These are phyloP conservation scores for Athelia psychrophila DNA, from an alignment of 1,284 basidiomycete genomes.

Conservation along the genomic window DNA sequence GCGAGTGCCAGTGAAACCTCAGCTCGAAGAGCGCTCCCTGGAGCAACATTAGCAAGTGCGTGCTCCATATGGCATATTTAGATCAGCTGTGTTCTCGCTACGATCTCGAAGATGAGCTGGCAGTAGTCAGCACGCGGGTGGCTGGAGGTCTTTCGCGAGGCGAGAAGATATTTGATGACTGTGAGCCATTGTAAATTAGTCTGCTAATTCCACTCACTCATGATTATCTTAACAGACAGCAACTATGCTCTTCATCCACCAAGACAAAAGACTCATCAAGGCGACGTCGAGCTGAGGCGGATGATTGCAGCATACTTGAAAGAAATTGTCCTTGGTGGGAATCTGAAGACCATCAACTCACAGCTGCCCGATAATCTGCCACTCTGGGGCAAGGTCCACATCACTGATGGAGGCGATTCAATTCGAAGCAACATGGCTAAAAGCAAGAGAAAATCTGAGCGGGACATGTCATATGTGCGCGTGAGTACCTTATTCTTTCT, in stretches of 20 bases:
- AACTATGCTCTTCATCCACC: slow-evolving; percentile 1
- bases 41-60: slow-evolving; percentile 8
- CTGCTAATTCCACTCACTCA: not conserved
- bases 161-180: not conserved
- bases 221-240: not conserved
- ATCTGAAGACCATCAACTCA: not conserved
- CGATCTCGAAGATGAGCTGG: slow-evolving; percentile 8
- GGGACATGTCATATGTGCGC: not conserved
- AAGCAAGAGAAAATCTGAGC: not conserved
- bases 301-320: slow-evolving; percentile 3
- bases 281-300: slow-evolving; percentile 1
- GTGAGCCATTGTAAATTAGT: not conserved
- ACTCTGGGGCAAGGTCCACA: slow-evolving; percentile 4
- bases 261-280: not conserved
- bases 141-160: slow-evolving; percentile 1
- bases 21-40: slow-evolving; percentile 7
- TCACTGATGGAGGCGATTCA: not conserved
- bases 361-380: slow-evolving; percentile 2
- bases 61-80: slow-evolving; percentile 7
- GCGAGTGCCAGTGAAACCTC: not conserved
- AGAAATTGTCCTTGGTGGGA: not conserved
- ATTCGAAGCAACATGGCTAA: not conserved
- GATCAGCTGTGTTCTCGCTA: slow-evolving; percentile 5
- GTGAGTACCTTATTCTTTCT: not conserved
- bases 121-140: slow-evolving; percentile 9